Evolutionary conservation across 169 alveolate genomes (phyloP).

Genomic region (Eimeria acervulina): DNA sequence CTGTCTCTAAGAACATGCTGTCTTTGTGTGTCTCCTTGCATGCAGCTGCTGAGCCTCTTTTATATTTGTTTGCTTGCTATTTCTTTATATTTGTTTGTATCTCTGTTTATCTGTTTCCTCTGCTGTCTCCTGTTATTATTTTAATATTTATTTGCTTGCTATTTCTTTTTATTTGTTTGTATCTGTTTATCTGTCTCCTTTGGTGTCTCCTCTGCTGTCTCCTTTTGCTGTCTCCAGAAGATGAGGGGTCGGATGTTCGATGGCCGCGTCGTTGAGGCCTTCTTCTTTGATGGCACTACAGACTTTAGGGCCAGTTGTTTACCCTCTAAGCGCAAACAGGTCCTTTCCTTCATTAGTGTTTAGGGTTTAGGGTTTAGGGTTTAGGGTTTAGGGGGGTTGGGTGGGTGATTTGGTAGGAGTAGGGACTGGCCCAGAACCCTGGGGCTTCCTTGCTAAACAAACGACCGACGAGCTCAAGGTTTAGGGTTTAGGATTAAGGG

Average conservation of each 20-base stretch:
- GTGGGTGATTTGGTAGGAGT: too few relatives aligned
- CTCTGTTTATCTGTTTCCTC: too few relatives aligned
- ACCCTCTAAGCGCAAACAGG: slow-evolving; percentile 78
- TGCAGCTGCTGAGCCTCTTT: neutral
- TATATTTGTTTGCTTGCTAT: neutral
- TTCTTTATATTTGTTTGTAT: neutral
- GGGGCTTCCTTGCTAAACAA: too few relatives aligned
- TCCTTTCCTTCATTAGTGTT: too few relatives aligned
- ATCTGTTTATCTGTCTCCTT: too few relatives aligned
- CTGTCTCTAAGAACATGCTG: too few relatives aligned
- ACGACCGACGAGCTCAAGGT: too few relatives aligned
- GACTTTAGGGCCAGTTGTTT: slow-evolving; percentile 91
- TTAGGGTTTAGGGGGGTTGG: slow-evolving; percentile 6
- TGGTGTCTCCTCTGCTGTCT: neutral
- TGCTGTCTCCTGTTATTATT: too few relatives aligned
- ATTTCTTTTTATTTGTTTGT: too few relatives aligned
- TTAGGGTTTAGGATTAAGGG: neutral
- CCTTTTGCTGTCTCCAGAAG: slow-evolving; percentile 81
- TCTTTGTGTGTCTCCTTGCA: too few relatives aligned
- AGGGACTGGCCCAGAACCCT: too few relatives aligned
- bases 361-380: slow-evolving; percentile 15
- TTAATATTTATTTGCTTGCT: too few relatives aligned
- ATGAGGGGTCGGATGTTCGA: slow-evolving; percentile 90
- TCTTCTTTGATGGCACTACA: slow-evolving; percentile 93
- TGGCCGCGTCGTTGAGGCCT: slow-evolving; percentile 90